Evolutionary conservation across 768 basidiomycete genomes (phyloP).

Genomic region (Pseudohyphozyma bogoriensis): DNA sequence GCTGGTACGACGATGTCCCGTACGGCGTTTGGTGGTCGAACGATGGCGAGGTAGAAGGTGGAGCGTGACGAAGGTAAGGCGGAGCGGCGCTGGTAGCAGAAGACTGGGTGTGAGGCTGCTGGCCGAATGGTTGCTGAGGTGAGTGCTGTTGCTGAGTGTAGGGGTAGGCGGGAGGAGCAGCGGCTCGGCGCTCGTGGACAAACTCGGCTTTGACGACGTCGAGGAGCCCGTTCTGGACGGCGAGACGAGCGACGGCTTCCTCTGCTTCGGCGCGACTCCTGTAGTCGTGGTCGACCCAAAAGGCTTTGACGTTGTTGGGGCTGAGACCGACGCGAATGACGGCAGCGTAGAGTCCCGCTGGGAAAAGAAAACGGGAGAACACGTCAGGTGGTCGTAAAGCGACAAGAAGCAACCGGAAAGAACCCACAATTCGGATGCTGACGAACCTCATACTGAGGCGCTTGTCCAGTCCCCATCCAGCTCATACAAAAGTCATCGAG

Average conservation of each 20-base stretch:
- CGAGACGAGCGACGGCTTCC: conserved; percentile 4
- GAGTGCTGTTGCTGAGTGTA: not conserved
- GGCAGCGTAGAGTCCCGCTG: conserved; percentile 10
- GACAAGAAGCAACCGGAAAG: not conserved
- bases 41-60: too few relatives aligned
- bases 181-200: not conserved
- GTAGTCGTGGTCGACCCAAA: conserved; percentile 1
- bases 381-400: not conserved
- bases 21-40: too few relatives aligned
- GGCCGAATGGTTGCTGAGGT: not conserved
- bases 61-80: not conserved
- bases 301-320: not conserved
- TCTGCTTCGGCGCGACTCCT: not conserved
- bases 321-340: conserved; percentile 1
- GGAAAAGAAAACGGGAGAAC: not conserved
- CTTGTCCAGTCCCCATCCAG: not conserved
- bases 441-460: conserved; percentile 1
- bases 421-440: conserved; percentile 4
- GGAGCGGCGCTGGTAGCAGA: not conserved
- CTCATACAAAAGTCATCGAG: conserved; percentile 2
- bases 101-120: not conserved
- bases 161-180: not conserved
- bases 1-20: too few relatives aligned
- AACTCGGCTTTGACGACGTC: not conserved
- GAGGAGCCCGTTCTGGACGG: not conserved